Percentiles rank a stretch among this genome's conserved stretches.
Conservation (phyloP, 306 rosid species). For the Castanea mollissima region DNA sequence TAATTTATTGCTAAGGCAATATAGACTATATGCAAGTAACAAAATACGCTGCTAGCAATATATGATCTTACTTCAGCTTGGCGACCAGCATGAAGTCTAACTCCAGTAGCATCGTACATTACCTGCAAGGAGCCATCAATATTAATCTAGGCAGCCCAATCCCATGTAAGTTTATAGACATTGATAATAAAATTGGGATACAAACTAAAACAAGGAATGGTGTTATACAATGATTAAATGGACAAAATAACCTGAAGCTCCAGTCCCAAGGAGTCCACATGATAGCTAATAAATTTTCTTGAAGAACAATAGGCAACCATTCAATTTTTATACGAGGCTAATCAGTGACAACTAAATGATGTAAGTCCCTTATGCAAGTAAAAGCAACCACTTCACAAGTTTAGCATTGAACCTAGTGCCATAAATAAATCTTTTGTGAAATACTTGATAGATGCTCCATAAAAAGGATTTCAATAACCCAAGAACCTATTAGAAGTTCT, state of each 20-base stretch:
- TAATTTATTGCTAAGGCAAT: not conserved
- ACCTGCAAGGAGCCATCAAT: slow-evolving; percentile 47
- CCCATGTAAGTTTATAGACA: not conserved
- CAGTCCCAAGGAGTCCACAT: not conserved
- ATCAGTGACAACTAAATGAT: no score
- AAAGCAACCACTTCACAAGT: no score
- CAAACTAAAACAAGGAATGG: not conserved
- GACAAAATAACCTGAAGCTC: not conserved
- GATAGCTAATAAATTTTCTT: not conserved
- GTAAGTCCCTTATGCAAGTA: no score
- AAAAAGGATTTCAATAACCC: not conserved
- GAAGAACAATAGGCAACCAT: not conserved
- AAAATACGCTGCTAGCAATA: not conserved
- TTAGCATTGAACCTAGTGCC: not conserved
- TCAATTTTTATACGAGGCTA: not conserved
- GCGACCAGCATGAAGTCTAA: slow-evolving; percentile 94
- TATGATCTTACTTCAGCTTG: slow-evolving; percentile 84
- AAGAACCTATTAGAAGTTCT: not conserved
- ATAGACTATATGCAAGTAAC: not conserved
- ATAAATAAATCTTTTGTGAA: not conserved
- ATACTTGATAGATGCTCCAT: not conserved
- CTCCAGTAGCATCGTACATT: slow-evolving; percentile 97
- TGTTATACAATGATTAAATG: not conserved
- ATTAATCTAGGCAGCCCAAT: not conserved
- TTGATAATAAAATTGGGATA: not conserved